Evolutionary conservation across 2,329 filamentous ascomycete genomes (phyloP), one percentile per base, ranked within the genome.

Genomic region (Calonectria pauciramosa): DNA sequence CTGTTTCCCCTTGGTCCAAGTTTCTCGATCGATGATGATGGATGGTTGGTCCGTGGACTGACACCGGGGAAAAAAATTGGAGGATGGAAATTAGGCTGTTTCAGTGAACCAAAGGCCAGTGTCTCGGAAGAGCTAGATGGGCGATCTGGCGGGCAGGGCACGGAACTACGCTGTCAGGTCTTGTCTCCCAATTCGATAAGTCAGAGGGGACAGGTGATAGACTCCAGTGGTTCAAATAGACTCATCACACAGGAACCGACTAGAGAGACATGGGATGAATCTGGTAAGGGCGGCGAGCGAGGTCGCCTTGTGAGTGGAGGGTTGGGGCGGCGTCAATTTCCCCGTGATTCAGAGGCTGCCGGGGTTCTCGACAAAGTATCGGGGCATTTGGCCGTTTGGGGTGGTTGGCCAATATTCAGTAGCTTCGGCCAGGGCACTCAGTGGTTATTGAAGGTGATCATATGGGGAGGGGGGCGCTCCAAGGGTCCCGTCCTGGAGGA

Each of bases 51-150:
- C 52, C 65, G 64, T 75, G 49, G 38, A 65, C 67, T 13, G 20
- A 38, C 26, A 36, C 26, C 28, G 16, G 38, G 68, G 34, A 28
- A 71, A 28, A 71, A 47, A n/a, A 30, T 54, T 64, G 56, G 36
- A 28, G 23, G 23, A 68, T 60, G 54, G 73, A 79, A 73, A 79
- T 78, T 80, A 79, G 70, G 38, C 67, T 77, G 80, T 81, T 81
- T 81, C 80, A 81, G 69, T 75, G 52, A 64, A 41, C 28, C 18
- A 20, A 63, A 32, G 30, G 56, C 49, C 49, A 59, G 41, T 70
- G 71, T 70, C 71, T 70, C 71, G 67, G 49, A 70, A 63, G 52
- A 47, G 66, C 67, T 30, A 59, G 51, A 54, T 44, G 23, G 51
- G 38, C 13, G 28, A 56, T 44, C 36, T 59, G 36, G 51, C 20